Evolutionary conservation across 192 early-diverging fungal genomes (phyloP), one percentile per base, ranked within the genome.

Genomic region (Rhizophlyctis rosea): DNA sequence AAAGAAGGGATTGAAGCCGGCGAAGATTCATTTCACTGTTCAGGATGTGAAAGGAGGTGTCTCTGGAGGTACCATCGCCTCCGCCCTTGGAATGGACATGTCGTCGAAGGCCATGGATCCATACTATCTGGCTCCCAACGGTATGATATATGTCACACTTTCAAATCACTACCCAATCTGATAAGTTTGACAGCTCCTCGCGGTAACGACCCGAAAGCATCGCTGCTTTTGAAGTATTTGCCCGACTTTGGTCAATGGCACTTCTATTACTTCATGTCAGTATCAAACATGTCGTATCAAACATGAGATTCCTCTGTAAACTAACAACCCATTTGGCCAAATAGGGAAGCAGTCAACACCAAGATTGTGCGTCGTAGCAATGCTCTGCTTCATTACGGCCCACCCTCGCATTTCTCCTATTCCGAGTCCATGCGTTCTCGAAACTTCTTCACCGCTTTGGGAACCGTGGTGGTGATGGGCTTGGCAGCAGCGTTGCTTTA

Each of bases 1-100:
- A 2, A 68, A 68, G 25, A 39, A 74, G 25, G 68, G 68, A 18
- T 34, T 64, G 50, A 32, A 72, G 52, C 66, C 71, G 2, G 62
- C 36, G 1, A 34, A 47, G 24, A 65, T 75, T 3, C 13, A 53
- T 27, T 51, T 60, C 35, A 57, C 52, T 32, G 53, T 64, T n/a
- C 34, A 31, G 29, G 50, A 51, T 14, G 13, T 65, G 2, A 64
- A 65, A 25, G 89, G 86, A 13, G 80, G 80, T 1, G 68, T 80
- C 14, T 83, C 81, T 47, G 90, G 90, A 14, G 91, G 91, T 11
- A 93, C 90, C 0, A 50, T 91, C 28, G 65, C 68, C 32, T 73
- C 80, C 5, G 16, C 53, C 0, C 33, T 78, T 0, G 68, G 60
- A 13, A 21, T 79, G 1, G 3, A 84, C 36, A 52, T 28, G 18